phyloP scores from a whole-genome alignment of 1,139 yeast genomes.

The Zygoascus sp. region DNA sequence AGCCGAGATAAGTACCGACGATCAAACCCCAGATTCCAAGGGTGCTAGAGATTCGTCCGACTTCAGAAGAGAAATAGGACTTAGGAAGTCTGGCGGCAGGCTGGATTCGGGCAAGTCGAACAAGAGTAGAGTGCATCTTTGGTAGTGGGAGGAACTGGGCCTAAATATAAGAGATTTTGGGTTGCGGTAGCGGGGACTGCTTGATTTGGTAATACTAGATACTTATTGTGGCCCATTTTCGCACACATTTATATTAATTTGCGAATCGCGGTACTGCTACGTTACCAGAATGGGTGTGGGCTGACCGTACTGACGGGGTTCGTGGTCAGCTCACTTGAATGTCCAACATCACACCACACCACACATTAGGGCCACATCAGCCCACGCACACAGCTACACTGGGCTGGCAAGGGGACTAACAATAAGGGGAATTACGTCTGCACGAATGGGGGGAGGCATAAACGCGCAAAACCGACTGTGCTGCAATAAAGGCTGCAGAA shows the following conservation, averaged over 20 bases:
- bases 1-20: constrained; percentile 17
- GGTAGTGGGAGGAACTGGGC: background rate
- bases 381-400: background rate
- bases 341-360: background rate
- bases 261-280: background rate
- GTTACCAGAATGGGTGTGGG: background rate
- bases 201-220: background rate
- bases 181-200: too few species aligned
- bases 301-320: too few species aligned
- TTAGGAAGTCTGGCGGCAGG: constrained; percentile 12
- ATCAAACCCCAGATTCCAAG: constrained; percentile 20
- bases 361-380: background rate
- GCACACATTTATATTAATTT: constrained; percentile 2
- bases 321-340: background rate
- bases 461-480: too few species aligned
- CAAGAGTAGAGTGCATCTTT: constrained; percentile 12
- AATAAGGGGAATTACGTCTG: too few species aligned
- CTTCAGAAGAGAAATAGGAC: constrained; percentile 12
- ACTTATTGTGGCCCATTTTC: background rate
- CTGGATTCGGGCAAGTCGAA: constrained; percentile 9
- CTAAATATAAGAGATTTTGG: background rate
- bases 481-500: too few species aligned
- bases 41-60: constrained; percentile 14
- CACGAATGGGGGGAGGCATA: too few species aligned
- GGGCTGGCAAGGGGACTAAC: background rate